These are phyloP conservation scores for Plantago elongata DNA, from an alignment of 257 asterid genomes.

Conservation along the genomic window DNA sequence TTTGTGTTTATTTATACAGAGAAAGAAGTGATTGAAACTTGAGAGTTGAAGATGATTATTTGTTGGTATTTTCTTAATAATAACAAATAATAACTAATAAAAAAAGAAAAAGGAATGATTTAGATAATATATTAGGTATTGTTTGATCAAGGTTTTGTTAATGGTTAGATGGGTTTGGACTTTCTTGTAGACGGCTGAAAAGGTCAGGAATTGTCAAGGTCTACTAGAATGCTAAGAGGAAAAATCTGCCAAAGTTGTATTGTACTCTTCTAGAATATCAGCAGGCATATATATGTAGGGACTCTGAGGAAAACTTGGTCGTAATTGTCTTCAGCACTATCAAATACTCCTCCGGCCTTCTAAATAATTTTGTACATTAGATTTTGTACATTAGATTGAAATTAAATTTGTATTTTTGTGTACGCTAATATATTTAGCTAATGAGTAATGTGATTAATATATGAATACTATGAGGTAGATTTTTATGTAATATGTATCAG, in stretches of 20 bases:
- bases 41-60: constrained; percentile 25
- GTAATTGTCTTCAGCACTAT: no score
- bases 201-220: background rate
- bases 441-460: no score
- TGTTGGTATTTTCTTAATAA: background rate
- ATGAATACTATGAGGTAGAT: no score
- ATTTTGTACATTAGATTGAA: no score
- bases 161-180: constrained; percentile 22
- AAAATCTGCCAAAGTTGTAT: background rate
- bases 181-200: constrained; percentile 24
- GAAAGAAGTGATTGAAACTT: constrained; percentile 23
- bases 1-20: constrained; percentile 24
- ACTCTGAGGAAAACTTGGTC: no score
- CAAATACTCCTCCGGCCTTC: no score
- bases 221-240: no score
- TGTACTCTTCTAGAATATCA: background rate
- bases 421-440: no score
- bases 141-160: constrained; percentile 4
- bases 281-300: background rate
- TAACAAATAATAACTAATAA: no score
- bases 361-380: no score
- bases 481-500: no score
- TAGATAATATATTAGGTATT: constrained; percentile 5
- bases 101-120: background rate
- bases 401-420: no score